Evolutionary conservation across 2,329 filamentous ascomycete genomes (phyloP).

Genomic region (Neospermospora avenae): DNA sequence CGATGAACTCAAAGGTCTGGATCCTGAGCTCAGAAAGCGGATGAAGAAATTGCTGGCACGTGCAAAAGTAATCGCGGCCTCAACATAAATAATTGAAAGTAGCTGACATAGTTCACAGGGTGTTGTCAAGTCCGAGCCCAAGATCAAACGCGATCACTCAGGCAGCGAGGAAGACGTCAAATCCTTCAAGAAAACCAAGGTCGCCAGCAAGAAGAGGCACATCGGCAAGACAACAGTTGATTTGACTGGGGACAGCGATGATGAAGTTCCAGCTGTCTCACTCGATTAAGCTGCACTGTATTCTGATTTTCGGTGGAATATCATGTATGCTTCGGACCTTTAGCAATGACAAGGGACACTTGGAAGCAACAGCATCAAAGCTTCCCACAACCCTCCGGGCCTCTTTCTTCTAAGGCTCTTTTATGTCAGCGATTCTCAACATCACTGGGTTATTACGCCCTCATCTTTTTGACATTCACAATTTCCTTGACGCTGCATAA

Average conservation of each 20-base stretch:
- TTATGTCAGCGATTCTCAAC: no score
- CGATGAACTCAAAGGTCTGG: neutral
- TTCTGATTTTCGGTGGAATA: no score
- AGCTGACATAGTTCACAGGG: neutral
- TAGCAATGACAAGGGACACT: neutral
- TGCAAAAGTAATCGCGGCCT: neutral
- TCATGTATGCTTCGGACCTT: neutral
- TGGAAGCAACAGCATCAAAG: no score
- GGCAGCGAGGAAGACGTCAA: conserved; percentile 1
- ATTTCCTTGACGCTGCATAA: no score
- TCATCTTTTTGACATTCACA: no score
- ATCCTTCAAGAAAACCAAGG: neutral
- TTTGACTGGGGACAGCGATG: conserved; percentile 15
- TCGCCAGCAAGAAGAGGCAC: neutral
- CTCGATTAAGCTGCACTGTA: neutral
- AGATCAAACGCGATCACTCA: conserved; percentile 8
- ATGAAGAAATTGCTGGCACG: neutral
- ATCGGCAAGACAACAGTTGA: conserved; percentile 15
- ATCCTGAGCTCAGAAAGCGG: neutral
- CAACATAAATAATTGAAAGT: neutral
- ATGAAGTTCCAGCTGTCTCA: neutral
- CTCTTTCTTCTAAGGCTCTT: no score
- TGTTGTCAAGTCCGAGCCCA: neutral
- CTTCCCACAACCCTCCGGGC: no score
- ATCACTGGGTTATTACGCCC: no score